A percentile compares a stretch with the other conserved stretches of the same genome.
These are phyloP conservation scores for Saccharomycopsis oosterbeekiorum DNA, from an alignment of 805 yeast species.

Conservation along the genomic window DNA sequence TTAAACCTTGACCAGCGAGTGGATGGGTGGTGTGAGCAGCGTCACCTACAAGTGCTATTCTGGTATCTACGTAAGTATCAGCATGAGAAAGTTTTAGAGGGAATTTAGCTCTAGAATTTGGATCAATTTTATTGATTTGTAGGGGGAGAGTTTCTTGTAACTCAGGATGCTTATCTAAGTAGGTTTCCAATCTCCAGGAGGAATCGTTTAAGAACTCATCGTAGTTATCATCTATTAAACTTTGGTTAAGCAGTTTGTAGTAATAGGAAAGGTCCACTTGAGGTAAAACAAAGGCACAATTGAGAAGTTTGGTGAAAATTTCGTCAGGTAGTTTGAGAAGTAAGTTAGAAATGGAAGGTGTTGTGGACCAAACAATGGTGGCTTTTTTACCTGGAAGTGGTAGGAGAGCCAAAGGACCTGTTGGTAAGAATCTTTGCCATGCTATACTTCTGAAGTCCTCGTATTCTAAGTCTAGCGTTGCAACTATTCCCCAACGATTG, in stretches of 20 bases:
- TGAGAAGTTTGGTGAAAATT: conserved; percentile 59
- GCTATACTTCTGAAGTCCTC: conserved; percentile 67
- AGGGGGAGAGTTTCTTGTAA: conserved; percentile 52
- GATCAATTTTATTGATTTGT: conserved; percentile 47
- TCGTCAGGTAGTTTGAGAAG: conserved; percentile 49
- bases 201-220: conserved; percentile 55
- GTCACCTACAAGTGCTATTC: conserved; percentile 93
- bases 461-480: conserved; percentile 65
- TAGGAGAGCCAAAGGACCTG: conserved; percentile 87
- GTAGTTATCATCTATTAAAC: conserved; percentile 23
- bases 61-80: conserved; percentile 72
- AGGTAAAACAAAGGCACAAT: conserved; percentile 78
- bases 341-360: conserved; percentile 61
- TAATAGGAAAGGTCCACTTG: conserved; percentile 69
- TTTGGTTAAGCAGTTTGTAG: conserved; percentile 35
- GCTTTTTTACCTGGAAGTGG: conserved; percentile 83
- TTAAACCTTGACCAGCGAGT: conserved; percentile 93
- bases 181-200: conserved; percentile 52
- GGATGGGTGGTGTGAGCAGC: conserved; percentile 99
- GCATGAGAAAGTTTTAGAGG: conserved; percentile 87
- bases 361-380: conserved; percentile 90
- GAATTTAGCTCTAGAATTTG: conserved; percentile 70
- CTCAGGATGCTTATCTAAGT: conserved; percentile 34
- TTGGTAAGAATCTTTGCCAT: conserved; percentile 85
- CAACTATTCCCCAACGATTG: conserved; percentile 85